These are phyloP conservation scores for Fusarium incarnatum DNA, from an alignment of 2,329 filamentous ascomycete species.

Conservation along the genomic window DNA sequence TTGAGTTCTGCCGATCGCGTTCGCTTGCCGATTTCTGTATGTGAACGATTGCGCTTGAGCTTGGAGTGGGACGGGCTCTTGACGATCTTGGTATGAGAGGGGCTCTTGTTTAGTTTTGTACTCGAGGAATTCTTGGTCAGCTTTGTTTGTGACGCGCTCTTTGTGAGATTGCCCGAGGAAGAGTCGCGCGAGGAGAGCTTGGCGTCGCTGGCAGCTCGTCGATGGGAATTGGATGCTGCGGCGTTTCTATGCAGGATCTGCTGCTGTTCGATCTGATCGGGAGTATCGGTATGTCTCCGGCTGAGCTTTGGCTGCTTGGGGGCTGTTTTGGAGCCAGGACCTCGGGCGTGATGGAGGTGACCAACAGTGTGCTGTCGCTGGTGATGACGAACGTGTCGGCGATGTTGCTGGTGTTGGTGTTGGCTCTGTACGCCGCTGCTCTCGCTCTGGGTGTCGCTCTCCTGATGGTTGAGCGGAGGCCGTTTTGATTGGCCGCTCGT, in stretches of 20 bases:
- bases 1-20: slow-evolving; percentile 68
- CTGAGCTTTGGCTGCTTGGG: slow-evolving; percentile 60
- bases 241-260: slow-evolving; percentile 40
- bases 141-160: slow-evolving; percentile 65
- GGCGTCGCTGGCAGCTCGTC: slow-evolving; percentile 63
- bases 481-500: slow-evolving; percentile 68
- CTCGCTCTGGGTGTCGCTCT: slow-evolving; percentile 53
- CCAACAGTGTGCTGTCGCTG: slow-evolving; percentile 52
- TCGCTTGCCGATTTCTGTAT: slow-evolving; percentile 57
- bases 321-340: slow-evolving; percentile 64
- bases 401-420: slow-evolving; percentile 48
- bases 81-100: slow-evolving; percentile 58
- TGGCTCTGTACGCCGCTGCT: slow-evolving; percentile 48
- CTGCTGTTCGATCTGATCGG: slow-evolving; percentile 46
- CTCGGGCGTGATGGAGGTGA: slow-evolving; percentile 63
- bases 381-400: slow-evolving; percentile 49
- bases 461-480: slow-evolving; percentile 54
- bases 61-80: slow-evolving; percentile 67
- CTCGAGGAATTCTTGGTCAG: slow-evolving; percentile 60
- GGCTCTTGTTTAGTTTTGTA: slow-evolving; percentile 52
- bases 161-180: slow-evolving; percentile 60
- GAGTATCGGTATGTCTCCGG: slow-evolving; percentile 58
- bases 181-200: slow-evolving; percentile 60
- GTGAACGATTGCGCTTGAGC: slow-evolving; percentile 50
- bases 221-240: slow-evolving; percentile 53